Evolutionary conservation across 148 eudicot species (phyloP), one percentile per base, ranked within the genome.

Genomic region (Fagopyrum tataricum): DNA sequence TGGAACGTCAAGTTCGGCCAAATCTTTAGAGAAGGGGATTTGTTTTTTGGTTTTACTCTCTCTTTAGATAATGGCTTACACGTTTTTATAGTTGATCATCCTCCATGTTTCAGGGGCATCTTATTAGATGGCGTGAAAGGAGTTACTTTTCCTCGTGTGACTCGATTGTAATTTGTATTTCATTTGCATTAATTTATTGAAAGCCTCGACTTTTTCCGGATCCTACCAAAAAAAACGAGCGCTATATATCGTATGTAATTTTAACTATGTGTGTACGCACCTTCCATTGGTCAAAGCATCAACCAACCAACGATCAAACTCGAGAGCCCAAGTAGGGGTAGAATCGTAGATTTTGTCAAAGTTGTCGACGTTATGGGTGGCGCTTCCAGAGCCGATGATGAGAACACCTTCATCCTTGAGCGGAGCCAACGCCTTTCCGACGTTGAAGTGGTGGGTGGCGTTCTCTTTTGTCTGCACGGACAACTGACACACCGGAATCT

Each of bases 351-450:
- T 9, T 14, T 11, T 6, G 5, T 26, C 20, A 17, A 88, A 67
- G 12, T 76, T 40, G 52, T 90, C 82, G 70, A 92, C 62, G 78
- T 90, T 92, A 78, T 90, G 97, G 7, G 87, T 84, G 7, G 96
- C 85, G 61, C 93, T 80, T 49, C 97, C 97, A 4, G 97, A 92
- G 59, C 96, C 97, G 76, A 92, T 44, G 62, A 92, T 82, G 62
- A 92, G 96, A 21, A 88, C 89, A n/a, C 93, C 97, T 79, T 90
- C 96, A 58, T 90, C 88, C 84, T 83, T 90, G 42, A 92, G 85
- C 46, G 93, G 83, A 6, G 90, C 87, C 81, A 90, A 77, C 31
- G 97, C 96, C 72, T 40, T 83, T 37, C 93, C 97, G 39, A 92
- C 42, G 68, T 92, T 84, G 56, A 80, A 90, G 67, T 90, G 97